phyloP scores from a whole-genome alignment of 23 red algal species.

The Gracilaria gracilis region DNA sequence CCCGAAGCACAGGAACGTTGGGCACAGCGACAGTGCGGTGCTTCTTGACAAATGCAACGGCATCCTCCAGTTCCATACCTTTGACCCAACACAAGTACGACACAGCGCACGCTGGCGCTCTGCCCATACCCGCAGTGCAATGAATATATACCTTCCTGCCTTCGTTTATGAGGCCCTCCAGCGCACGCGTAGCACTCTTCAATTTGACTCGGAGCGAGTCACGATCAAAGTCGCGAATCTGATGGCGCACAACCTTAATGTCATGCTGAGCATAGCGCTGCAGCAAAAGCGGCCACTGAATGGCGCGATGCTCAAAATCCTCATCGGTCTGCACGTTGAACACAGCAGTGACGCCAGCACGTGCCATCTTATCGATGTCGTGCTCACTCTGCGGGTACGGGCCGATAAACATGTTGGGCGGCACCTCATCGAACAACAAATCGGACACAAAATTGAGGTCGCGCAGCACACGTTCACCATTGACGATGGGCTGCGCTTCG shows the following conservation, averaged over 20 bases:
- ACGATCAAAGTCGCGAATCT: constrained; percentile 85
- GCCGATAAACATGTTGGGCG: constrained; percentile 85
- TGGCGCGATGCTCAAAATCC: constrained; percentile 88
- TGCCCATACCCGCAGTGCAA: constrained; percentile 94
- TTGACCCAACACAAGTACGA: constrained; percentile 80
- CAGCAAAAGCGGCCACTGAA: constrained; percentile 72
- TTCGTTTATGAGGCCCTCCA: constrained; percentile 56
- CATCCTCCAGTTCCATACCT: constrained; percentile 70
- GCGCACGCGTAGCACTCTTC: constrained; percentile 51
- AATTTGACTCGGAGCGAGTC: constrained; percentile 59
- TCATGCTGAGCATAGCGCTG: constrained; percentile 51
- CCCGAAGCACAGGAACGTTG: constrained; percentile 80
- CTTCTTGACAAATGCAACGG: constrained; percentile 79
- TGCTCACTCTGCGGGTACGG: constrained; percentile 85
- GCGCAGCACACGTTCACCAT: constrained; percentile 41
- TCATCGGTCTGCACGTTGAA: constrained; percentile 95
- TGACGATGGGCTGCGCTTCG: constrained; percentile 27
- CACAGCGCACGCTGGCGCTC: constrained; percentile 83
- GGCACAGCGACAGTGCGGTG: constrained; percentile 84
- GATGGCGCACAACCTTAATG: constrained; percentile 61
- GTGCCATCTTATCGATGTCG: constrained; percentile 73
- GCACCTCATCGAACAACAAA: constrained; percentile 76
- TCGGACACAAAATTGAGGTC: constrained; percentile 93
- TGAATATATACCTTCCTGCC: constrained; percentile 82
- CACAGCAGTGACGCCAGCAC: constrained; percentile 81